phyloP scores from a whole-genome alignment of 1,284 basidiomycete genomes.

The Trichosporon inkin region DNA sequence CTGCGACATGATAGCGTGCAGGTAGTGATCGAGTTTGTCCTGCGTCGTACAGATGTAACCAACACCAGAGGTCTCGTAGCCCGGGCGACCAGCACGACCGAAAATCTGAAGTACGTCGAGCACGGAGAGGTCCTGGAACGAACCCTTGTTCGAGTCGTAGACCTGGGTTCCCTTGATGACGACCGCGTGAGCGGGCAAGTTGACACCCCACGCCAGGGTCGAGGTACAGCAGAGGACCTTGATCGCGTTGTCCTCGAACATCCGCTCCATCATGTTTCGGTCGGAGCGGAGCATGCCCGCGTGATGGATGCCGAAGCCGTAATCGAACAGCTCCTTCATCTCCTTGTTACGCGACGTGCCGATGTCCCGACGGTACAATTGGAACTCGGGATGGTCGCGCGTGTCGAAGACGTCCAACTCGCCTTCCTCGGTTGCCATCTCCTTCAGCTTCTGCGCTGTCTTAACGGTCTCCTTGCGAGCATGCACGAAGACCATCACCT shows the following conservation, averaged over 20 bases:
- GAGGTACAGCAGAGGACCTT: constrained; percentile 98
- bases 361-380: constrained; percentile 72
- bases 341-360: constrained; percentile 82
- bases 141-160: constrained; percentile 82
- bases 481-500: constrained; percentile 99
- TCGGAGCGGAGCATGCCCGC: constrained; percentile 96
- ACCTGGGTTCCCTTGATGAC: constrained; percentile 98
- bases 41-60: constrained; percentile 94
- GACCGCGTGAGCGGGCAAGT: constrained; percentile 95
- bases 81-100: constrained; percentile 94
- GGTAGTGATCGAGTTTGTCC: constrained; percentile 90
- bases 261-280: constrained; percentile 89
- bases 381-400: constrained; percentile 70
- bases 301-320: constrained; percentile 96
- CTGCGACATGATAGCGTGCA: constrained; percentile 82
- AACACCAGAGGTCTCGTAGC: constrained; percentile 90
- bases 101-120: constrained; percentile 97
- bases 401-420: constrained; percentile 72
- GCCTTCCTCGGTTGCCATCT: constrained; percentile 72
- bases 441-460: constrained; percentile 77
- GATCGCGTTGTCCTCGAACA: constrained; percentile 87
- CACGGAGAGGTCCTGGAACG: constrained; percentile 89
- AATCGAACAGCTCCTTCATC: constrained; percentile 90
- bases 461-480: constrained; percentile 98
- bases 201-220: constrained; percentile 98